Evolutionary conservation across 2,329 filamentous ascomycete genomes (phyloP), one percentile per base, ranked within the genome.

Genomic region (Xylaria sp.): DNA sequence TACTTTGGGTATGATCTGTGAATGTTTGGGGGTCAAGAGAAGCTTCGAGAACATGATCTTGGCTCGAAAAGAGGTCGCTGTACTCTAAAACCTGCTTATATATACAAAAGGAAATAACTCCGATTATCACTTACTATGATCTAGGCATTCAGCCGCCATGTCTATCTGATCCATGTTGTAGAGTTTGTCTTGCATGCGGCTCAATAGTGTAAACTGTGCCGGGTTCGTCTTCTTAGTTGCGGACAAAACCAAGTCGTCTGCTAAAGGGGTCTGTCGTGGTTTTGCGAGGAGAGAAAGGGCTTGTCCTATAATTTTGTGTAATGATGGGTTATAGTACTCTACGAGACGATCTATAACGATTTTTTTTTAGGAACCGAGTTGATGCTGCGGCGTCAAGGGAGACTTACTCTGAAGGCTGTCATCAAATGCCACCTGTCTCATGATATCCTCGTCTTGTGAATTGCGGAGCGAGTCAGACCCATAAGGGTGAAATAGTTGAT

Each of bases 351-450:
- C 87, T 90, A 36, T 57, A 27, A 51, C n/a, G 12, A 21, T 56
- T 70, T 4, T 2, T 27, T 27, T 27, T n/a, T n/a, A 72, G 61
- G 2, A 55, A 58, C 8, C 24, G 27, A 5, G 21, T 12, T 19
- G 9, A 32, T 24, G 7, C 9, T 9, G 8, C 5, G 17, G 19
- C 24, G 2, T 54, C 24, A 12, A 34, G 11, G 17, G 8, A 21
- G 2, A 79, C 85, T 74, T 73, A 91, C 89, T 89, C 75, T 90
- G 87, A 8, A 92, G 80, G 73, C 89, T 92, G 71, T 90, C 85
- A 68, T 92, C 89, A 67, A 89, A 89, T 0, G 89, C 88, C 2
- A 92, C 83, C 74, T 92, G 88, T 64, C 88, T 84, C 90, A 92
- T 91, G 77, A 92, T 86, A 14, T 85, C 82, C 69, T 88, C 85